A percentile compares a stretch with the other conserved stretches of the same genome.
Evolutionary conservation across 345 rosid genomes (phyloP).

Genomic region (Corchorus olitorius): DNA sequence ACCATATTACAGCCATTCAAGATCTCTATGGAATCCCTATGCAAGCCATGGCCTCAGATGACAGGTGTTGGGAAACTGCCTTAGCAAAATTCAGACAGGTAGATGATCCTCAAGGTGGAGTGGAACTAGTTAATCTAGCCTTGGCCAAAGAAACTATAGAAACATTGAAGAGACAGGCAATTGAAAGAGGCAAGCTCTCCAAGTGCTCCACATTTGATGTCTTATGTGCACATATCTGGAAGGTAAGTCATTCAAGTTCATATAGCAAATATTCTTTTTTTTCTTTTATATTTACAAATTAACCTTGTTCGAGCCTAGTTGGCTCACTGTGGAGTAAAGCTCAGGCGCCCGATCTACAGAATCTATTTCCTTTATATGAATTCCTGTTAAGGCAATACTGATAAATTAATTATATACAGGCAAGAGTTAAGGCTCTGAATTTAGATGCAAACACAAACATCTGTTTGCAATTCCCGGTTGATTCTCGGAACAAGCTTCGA

Average conservation of each 20-base stretch:
- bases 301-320: too few relatives aligned
- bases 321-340: too few relatives aligned
- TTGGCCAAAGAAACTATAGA: slow-evolving; percentile 18
- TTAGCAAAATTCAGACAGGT: slow-evolving; percentile 16
- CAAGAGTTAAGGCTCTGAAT: slow-evolving; percentile 21
- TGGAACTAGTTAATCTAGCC: slow-evolving; percentile 14
- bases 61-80: slow-evolving; percentile 28
- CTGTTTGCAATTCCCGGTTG: slow-evolving; percentile 30
- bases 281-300: too few relatives aligned
- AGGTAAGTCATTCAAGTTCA: slow-evolving; percentile 15
- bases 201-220: slow-evolving; percentile 30
- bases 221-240: slow-evolving; percentile 25
- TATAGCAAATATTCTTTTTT: not conserved
- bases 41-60: slow-evolving; percentile 29
- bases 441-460: slow-evolving; percentile 22
- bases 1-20: slow-evolving; percentile 27
- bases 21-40: slow-evolving; percentile 27
- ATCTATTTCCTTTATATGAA: not conserved
- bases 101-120: slow-evolving; percentile 12
- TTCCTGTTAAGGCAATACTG: not conserved
- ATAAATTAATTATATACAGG: slow-evolving; percentile 4
- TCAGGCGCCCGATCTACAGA: too few relatives aligned
- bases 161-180: slow-evolving; percentile 13
- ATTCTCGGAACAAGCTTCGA: slow-evolving; percentile 23
- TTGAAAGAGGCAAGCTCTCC: slow-evolving; percentile 21